Percentiles rank a stretch among this genome's conserved stretches.
These are phyloP conservation scores for Lactarius hengduanensis DNA, from an alignment of 768 basidiomycete species.

Conservation along the genomic window DNA sequence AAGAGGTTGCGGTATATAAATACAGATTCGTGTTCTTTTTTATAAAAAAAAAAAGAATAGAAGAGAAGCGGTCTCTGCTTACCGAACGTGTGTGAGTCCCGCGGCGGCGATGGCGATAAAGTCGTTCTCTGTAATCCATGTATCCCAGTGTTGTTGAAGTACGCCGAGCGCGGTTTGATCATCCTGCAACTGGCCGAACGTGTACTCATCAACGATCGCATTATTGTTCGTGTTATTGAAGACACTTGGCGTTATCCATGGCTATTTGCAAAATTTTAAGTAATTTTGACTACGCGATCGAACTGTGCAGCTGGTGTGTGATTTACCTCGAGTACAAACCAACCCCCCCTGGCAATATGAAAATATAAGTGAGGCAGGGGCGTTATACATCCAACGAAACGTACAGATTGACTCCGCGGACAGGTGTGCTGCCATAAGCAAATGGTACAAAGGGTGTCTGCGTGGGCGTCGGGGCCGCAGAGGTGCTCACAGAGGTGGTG, in stretches of 20 bases:
- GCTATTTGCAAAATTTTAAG: slow-evolving; percentile 39
- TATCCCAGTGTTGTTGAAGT: slow-evolving; percentile 56
- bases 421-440: slow-evolving; percentile 42
- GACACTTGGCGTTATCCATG: slow-evolving; percentile 78
- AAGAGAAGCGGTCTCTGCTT: slow-evolving; percentile 21
- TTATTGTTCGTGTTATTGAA: slow-evolving; percentile 61
- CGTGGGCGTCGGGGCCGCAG: slow-evolving; percentile 28
- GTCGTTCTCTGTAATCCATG: slow-evolving; percentile 70
- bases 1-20: not conserved
- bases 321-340: slow-evolving; percentile 59
- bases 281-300: not conserved
- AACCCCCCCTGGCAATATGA: slow-evolving; percentile 48
- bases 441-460: slow-evolving; percentile 38
- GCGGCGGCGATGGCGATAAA: slow-evolving; percentile 63
- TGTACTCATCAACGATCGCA: slow-evolving; percentile 60
- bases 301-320: slow-evolving; percentile 11
- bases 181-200: slow-evolving; percentile 55
- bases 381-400: slow-evolving; percentile 31
- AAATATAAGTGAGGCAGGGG: not conserved
- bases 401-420: slow-evolving; percentile 63
- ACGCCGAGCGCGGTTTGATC: slow-evolving; percentile 41
- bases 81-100: slow-evolving; percentile 73
- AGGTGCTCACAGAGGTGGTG: slow-evolving; percentile 12
- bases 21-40: not conserved
- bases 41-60: not conserved